These are phyloP conservation scores for Rubroboletus pulcherrimus DNA, from an alignment of 768 basidiomycete species.

Conservation along the genomic window DNA sequence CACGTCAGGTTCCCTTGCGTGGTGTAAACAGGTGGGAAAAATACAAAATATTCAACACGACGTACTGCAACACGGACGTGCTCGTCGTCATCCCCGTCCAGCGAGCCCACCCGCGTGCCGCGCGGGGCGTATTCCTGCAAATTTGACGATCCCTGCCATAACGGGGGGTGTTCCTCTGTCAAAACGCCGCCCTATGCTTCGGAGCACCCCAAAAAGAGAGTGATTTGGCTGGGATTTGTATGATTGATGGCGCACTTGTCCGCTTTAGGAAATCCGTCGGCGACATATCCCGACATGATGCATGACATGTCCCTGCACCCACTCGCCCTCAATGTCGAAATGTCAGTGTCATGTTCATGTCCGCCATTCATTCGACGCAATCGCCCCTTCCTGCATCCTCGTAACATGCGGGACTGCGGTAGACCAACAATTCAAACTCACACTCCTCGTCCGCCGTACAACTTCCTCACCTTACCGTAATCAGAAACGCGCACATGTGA, in stretches of 20 bases:
- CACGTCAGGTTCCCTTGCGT: constrained; percentile 25
- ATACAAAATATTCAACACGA: constrained; percentile 9
- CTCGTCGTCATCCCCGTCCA: background rate
- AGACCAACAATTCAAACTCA: constrained; percentile 16
- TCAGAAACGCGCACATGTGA: constrained; percentile 33
- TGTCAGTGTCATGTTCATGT: constrained; percentile 30
- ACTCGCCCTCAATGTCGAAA: constrained; percentile 21
- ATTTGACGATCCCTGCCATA: constrained; percentile 29
- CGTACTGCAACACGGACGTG: background rate
- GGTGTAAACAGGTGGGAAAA: constrained; percentile 23
- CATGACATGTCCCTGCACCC: constrained; percentile 18
- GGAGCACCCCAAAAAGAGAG: constrained; percentile 25
- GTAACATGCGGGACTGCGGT: constrained; percentile 20
- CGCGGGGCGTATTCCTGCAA: background rate
- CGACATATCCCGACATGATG: constrained; percentile 21
- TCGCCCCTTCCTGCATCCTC: constrained; percentile 8
- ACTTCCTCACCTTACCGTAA: constrained; percentile 31
- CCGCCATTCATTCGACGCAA: constrained; percentile 11
- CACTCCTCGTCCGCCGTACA: constrained; percentile 24
- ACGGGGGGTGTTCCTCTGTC: constrained; percentile 16
- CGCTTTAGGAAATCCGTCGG: constrained; percentile 25
- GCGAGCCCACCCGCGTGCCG: background rate
- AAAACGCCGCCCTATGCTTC: constrained; percentile 19
- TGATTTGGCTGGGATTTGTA: constrained; percentile 19
- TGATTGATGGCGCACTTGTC: constrained; percentile 27